Evolutionary conservation across 805 yeast genomes (phyloP).

Genomic region (Candida awuae): DNA sequence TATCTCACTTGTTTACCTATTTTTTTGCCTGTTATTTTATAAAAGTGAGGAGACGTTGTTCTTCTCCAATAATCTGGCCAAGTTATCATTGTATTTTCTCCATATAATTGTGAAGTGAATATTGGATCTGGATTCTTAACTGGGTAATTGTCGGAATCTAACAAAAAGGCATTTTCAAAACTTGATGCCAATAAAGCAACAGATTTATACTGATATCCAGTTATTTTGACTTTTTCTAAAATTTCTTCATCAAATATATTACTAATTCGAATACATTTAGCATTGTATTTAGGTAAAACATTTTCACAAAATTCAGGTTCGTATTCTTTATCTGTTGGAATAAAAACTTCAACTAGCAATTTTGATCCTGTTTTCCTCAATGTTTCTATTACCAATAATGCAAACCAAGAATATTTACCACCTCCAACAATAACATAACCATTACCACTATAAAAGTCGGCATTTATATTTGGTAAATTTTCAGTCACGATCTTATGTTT

Average conservation of each 20-base stretch:
- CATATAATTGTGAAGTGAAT: conserved; percentile 38
- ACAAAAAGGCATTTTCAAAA: conserved; percentile 38
- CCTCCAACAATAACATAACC: conserved; percentile 38
- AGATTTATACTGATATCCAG: conserved; percentile 34
- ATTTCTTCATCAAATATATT: conserved; percentile 28
- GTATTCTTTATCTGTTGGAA: conserved; percentile 15
- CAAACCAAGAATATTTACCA: conserved; percentile 35
- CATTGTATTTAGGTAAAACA: conserved; percentile 32
- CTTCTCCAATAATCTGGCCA: conserved; percentile 76
- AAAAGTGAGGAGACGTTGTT: conserved; percentile 51
- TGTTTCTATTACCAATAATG: conserved; percentile 32
- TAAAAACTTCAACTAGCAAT: conserved; percentile 27
- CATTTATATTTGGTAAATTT: conserved; percentile 35
- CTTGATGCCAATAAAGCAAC: conserved; percentile 41
- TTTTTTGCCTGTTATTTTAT: conserved; percentile 44
- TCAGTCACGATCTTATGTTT: conserved; percentile 41
- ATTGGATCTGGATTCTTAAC: conserved; percentile 42
- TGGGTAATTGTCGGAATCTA: conserved; percentile 41
- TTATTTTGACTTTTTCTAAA: conserved; percentile 17
- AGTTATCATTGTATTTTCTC: conserved; percentile 40
- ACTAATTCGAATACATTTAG: conserved; percentile 36
- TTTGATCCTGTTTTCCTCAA: conserved; percentile 36
- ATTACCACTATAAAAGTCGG: conserved; percentile 21
- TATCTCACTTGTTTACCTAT: conserved; percentile 32
- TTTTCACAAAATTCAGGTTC: conserved; percentile 26